A percentile compares a stretch with the other conserved stretches of the same genome.
These are phyloP conservation scores for Dothideomycetes sp. DNA, from an alignment of 2,329 filamentous ascomycete genomes.

Conservation along the genomic window DNA sequence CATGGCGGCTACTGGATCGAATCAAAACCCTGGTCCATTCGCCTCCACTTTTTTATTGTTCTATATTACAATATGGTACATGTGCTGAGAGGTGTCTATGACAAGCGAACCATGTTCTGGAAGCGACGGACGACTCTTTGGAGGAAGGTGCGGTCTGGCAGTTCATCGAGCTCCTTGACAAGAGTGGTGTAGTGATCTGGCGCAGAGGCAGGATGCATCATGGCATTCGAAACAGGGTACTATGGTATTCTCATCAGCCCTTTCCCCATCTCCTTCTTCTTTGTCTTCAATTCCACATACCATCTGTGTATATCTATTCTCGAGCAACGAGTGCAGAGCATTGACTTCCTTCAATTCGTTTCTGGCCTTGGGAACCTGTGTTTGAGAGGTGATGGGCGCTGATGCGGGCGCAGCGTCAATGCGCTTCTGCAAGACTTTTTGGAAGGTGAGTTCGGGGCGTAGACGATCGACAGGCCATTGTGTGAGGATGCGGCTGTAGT, in stretches of 20 bases:
- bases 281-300: conserved; percentile 15
- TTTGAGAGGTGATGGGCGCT: conserved; percentile 10
- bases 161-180: conserved; percentile 44
- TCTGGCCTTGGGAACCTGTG: conserved; percentile 6
- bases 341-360: conserved; percentile 43
- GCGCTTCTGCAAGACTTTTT: conserved; percentile 34
- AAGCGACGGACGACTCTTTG: conserved; percentile 37
- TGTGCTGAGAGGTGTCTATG: too few relatives aligned
- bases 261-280: background rate
- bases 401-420: conserved; percentile 24
- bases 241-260: conserved; percentile 15
- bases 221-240: conserved; percentile 38
- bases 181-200: conserved; percentile 45
- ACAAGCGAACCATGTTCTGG: conserved; percentile 39
- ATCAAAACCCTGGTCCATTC: too few relatives aligned
- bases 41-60: too few relatives aligned
- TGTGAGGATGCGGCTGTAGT: conserved; percentile 41
- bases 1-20: too few relatives aligned
- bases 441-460: conserved; percentile 40
- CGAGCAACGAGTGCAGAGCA: conserved; percentile 51
- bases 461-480: conserved; percentile 44
- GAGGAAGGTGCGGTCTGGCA: conserved; percentile 41
- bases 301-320: conserved; percentile 46
- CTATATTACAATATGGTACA: too few relatives aligned
- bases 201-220: conserved; percentile 43